Conservation (phyloP, 768 basidiomycete genomes). For the Naematelia encephala region DNA sequence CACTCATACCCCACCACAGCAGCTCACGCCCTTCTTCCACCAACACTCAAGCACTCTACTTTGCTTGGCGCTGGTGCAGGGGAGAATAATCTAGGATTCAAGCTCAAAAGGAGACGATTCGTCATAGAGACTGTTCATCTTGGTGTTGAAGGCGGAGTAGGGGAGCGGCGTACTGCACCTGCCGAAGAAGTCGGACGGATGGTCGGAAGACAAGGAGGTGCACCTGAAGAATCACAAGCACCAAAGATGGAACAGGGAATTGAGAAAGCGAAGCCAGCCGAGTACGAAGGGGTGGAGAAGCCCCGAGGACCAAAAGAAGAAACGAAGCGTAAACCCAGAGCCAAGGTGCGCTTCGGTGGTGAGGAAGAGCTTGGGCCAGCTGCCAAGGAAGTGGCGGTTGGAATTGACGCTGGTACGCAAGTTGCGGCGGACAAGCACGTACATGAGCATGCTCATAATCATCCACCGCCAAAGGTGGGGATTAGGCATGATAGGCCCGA, state of each 20-base stretch:
- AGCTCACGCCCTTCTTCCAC: slow-evolving; percentile 63
- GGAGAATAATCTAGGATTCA: slow-evolving; percentile 95
- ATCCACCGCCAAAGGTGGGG: slow-evolving; percentile 16
- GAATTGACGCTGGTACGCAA: not conserved
- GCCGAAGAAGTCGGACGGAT: slow-evolving; percentile 16
- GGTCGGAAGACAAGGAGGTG: slow-evolving; percentile 4
- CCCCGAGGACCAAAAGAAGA: slow-evolving; percentile 8
- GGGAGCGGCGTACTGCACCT: slow-evolving; percentile 48
- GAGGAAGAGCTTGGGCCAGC: slow-evolving; percentile 27
- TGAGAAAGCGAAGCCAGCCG: not conserved
- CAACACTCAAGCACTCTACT: slow-evolving; percentile 76
- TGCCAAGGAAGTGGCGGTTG: not conserved
- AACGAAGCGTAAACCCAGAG: slow-evolving; percentile 25
- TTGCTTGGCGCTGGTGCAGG: slow-evolving; percentile 69
- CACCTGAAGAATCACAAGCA: too few relatives aligned
- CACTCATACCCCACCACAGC: slow-evolving; percentile 67
- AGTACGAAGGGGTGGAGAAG: slow-evolving; percentile 6
- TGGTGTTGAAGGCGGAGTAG: slow-evolving; percentile 52
- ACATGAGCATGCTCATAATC: slow-evolving; percentile 11
- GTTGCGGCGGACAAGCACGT: not conserved
- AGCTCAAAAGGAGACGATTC: slow-evolving; percentile 79
- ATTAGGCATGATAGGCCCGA: slow-evolving; percentile 49
- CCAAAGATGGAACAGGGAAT: slow-evolving; percentile 1
- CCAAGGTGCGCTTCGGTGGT: slow-evolving; percentile 40
- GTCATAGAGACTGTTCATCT: slow-evolving; percentile 83